A percentile compares a stretch with the other conserved stretches of the same genome.
phyloP scores from a whole-genome alignment of 192 early-diverging fungal species.

The Mortierella claussenii region DNA sequence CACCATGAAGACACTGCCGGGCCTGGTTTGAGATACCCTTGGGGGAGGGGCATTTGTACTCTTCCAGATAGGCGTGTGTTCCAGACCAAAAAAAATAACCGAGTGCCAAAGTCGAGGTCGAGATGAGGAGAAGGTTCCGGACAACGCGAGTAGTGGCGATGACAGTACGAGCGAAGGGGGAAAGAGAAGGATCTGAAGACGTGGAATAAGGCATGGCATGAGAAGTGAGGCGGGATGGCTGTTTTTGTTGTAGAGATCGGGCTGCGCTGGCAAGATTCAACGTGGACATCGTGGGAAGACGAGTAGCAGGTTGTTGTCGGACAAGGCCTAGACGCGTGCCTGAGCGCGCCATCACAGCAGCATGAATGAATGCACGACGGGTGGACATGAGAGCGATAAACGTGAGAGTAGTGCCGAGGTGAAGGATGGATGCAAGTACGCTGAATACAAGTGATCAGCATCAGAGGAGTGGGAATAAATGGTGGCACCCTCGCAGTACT shows the following conservation, averaged over 20 bases:
- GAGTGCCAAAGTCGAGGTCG: slow-evolving; percentile 44
- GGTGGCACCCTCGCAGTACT: no score
- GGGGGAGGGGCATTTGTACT: slow-evolving; percentile 58
- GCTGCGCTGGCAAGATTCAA: background rate
- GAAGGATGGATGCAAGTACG: background rate
- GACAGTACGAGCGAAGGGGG: slow-evolving; percentile 7
- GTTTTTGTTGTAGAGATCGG: slow-evolving; percentile 1
- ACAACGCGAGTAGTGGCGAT: slow-evolving; percentile 21
- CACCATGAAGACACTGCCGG: slow-evolving; percentile 60
- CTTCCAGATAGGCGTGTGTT: slow-evolving; percentile 64
- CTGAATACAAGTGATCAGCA: background rate
- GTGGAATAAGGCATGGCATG: background rate
- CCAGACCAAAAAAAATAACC: slow-evolving; percentile 53
- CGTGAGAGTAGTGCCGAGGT: background rate
- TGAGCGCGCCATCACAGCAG: background rate
- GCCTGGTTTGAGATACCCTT: slow-evolving; percentile 42
- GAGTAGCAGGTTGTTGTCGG: background rate
- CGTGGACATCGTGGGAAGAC: background rate
- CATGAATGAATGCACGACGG: slow-evolving; percentile 15
- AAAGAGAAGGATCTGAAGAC: background rate
- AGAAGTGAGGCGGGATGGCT: background rate
- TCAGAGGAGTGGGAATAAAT: background rate
- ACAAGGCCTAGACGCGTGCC: background rate
- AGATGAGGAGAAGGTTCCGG: slow-evolving; percentile 39
- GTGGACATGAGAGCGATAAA: slow-evolving; percentile 16